These are phyloP conservation scores for Trichoderma erinaceum DNA, from an alignment of 495 filamentous ascomycete genomes.

Conservation along the genomic window DNA sequence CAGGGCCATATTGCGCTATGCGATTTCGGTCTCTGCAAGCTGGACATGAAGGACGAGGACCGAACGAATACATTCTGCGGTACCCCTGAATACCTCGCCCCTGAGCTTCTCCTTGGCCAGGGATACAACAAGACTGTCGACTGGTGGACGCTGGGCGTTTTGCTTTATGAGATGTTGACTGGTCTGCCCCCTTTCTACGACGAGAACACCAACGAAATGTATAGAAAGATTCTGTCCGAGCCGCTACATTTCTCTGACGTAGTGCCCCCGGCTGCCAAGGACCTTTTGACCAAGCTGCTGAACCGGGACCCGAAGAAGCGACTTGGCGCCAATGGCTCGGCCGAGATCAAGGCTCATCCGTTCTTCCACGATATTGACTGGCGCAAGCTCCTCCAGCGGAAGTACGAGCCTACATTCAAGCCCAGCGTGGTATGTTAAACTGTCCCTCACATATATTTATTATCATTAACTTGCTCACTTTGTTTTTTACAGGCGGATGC, in stretches of 20 bases:
- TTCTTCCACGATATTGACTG: constrained; percentile 99
- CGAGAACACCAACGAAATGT: constrained; percentile 99
- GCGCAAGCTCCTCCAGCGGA: constrained; percentile 93
- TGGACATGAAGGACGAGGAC: constrained; percentile 99
- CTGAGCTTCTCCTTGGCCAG: constrained; percentile 86
- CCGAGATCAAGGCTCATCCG: constrained; percentile 96
- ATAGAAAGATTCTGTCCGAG: constrained; percentile 95
- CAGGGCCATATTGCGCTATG: constrained; percentile 97
- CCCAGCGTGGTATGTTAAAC: constrained; percentile 82
- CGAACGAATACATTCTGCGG: constrained; percentile 98
- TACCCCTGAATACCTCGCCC: constrained; percentile 95
- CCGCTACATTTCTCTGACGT: constrained; percentile 82
- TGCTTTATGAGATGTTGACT: constrained; percentile 98
- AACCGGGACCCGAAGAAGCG: constrained; percentile 84
- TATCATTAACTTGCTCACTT: constrained; percentile 17
- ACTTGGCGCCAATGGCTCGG: constrained; percentile 85
- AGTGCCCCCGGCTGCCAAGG: constrained; percentile 89
- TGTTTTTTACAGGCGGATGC: constrained; percentile 61
- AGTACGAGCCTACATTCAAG: constrained; percentile 97
- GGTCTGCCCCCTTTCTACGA: constrained; percentile 97
- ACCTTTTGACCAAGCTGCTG: constrained; percentile 80
- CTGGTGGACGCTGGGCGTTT: constrained; percentile 98
- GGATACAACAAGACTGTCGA: constrained; percentile 98
- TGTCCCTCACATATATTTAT: too few species aligned
- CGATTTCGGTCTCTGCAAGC: constrained; percentile 97